Conservation (phyloP, 2,329 filamentous ascomycete species). For the Beauveria varroae region DNA sequence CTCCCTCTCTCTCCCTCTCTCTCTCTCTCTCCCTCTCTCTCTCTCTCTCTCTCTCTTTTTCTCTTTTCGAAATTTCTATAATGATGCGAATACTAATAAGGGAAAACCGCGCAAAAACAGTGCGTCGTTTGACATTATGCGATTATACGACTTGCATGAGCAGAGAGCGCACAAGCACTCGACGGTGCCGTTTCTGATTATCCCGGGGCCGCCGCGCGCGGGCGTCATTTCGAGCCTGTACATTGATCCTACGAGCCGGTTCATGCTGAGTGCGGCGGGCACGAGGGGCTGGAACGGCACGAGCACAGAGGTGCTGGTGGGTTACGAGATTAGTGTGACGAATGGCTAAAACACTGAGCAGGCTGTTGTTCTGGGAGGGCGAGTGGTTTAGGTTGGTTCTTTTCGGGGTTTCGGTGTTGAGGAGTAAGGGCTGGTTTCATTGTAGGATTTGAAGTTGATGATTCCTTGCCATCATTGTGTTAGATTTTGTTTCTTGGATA, state of each 20-base stretch:
- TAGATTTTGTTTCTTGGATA: no score
- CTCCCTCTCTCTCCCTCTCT: not conserved
- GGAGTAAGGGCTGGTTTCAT: no score
- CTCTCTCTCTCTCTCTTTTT: not conserved
- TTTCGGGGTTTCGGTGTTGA: no score
- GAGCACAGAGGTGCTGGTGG: constrained; percentile 82
- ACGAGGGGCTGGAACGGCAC: constrained; percentile 93
- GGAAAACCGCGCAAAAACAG: constrained; percentile 33
- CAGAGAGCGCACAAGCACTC: constrained; percentile 61
- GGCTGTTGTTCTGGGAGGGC: not conserved
- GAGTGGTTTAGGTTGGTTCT: no score
- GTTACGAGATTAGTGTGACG: constrained; percentile 70
- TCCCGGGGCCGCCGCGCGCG: constrained; percentile 75
- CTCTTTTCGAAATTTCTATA: no score
- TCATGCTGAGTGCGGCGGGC: constrained; percentile 86
- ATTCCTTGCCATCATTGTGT: no score
- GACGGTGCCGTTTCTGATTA: constrained; percentile 88
- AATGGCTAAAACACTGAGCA: not conserved
- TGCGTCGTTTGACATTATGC: constrained; percentile 86
- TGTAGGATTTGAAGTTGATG: no score
- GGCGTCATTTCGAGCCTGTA: constrained; percentile 83
- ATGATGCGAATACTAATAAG: constrained; percentile 50
- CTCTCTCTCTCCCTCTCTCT: not conserved
- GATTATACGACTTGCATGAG: constrained; percentile 80
- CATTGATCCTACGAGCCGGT: constrained; percentile 78